These are phyloP conservation scores for Neurospora sp. DNA, from an alignment of 495 filamentous ascomycete genomes.

Conservation along the genomic window DNA sequence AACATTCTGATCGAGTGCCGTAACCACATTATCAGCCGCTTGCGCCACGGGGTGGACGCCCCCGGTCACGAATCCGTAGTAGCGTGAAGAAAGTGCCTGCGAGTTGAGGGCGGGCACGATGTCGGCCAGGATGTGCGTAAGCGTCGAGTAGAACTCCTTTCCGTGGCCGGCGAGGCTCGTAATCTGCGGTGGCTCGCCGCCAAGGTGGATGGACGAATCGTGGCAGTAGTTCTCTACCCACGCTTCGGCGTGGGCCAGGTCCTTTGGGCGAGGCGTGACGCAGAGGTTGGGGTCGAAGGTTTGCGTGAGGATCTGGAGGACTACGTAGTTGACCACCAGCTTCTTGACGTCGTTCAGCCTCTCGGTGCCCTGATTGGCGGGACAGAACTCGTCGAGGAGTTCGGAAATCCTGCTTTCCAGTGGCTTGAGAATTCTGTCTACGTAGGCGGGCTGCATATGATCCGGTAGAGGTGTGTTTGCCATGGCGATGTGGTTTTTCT, in stretches of 20 bases:
- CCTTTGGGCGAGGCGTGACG: neutral
- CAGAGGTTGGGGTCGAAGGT: neutral
- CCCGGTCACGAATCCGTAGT: slow-evolving; percentile 87
- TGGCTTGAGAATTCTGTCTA: neutral
- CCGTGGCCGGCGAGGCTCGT: neutral
- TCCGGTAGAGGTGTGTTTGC: neutral
- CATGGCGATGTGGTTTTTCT: neutral
- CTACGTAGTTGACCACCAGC: neutral
- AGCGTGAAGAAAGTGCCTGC: slow-evolving; percentile 49
- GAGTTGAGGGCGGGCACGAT: slow-evolving; percentile 59
- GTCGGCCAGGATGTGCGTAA: slow-evolving; percentile 40
- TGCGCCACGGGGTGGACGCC: slow-evolving; percentile 70
- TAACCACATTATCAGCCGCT: slow-evolving; percentile 75
- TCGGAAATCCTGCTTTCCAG: neutral
- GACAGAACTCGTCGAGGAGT: neutral
- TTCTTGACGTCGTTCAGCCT: neutral
- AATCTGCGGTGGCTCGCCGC: neutral
- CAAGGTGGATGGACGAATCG: neutral
- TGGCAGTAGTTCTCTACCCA: neutral
- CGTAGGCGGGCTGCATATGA: neutral
- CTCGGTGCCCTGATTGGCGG: neutral
- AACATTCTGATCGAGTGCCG: slow-evolving; percentile 73
- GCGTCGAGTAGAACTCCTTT: slow-evolving; percentile 6
- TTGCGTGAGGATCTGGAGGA: neutral
- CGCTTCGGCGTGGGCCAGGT: neutral